phyloP scores from a whole-genome alignment of 164 flowering plant species.

The Kingdonia uniflora region DNA sequence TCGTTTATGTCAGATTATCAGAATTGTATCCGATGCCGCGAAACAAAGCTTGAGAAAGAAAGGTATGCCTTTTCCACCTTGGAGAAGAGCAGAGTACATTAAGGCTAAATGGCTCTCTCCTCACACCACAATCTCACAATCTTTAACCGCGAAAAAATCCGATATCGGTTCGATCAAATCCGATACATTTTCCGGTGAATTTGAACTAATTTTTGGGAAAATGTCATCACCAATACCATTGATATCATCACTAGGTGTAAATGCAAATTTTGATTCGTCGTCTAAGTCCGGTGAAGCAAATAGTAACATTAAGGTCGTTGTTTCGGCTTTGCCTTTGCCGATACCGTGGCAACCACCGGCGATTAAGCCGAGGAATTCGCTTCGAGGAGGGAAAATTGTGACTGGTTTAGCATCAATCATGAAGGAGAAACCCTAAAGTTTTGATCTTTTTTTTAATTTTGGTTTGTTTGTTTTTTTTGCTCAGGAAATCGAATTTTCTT shows the following conservation, averaged over 20 bases:
- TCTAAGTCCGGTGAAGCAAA: conserved; percentile 18
- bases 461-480: conserved; percentile 5
- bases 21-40: conserved; percentile 65
- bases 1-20: conserved; percentile 56
- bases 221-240: conserved; percentile 1
- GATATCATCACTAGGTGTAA: too few relatives aligned
- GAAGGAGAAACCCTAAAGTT: conserved; percentile 31
- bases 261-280: too few relatives aligned
- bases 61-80: conserved; percentile 79
- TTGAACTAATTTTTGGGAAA: conserved; percentile 13
- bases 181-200: conserved; percentile 13
- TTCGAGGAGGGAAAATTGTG: conserved; percentile 31
- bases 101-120: conserved; percentile 76
- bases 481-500: not conserved
- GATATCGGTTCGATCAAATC: not conserved
- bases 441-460: conserved; percentile 12
- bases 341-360: conserved; percentile 43
- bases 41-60: conserved; percentile 81
- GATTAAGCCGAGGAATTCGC: conserved; percentile 29
- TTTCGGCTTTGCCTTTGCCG: not conserved
- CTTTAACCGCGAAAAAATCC: not conserved
- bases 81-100: conserved; percentile 74
- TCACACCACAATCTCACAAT: conserved; percentile 14
- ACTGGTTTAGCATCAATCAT: conserved; percentile 65
- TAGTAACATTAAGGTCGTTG: conserved; percentile 15